Base-by-base conservation (phyloP, 495 filamentous ascomycete species). In the Acidiella bohemica region DNA sequence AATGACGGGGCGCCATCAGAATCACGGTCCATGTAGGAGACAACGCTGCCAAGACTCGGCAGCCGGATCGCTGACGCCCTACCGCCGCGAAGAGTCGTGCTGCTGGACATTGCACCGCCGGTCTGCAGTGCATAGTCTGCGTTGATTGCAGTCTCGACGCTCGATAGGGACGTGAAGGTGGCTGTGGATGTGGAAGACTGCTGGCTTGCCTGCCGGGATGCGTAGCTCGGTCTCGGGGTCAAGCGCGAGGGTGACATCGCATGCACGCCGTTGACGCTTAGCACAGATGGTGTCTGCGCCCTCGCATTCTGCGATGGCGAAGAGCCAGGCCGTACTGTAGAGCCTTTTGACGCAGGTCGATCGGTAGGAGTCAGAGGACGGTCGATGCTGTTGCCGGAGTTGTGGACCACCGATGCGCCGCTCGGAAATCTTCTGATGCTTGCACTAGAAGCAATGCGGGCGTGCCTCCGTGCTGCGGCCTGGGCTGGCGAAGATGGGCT, bases 21-120 rank as follows among this genome's bases (percentile, higher is more conserved):
- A 41, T 76, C 70, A 13, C 78, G 80, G 16, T 87, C 87, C 17
- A 93, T 72, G 1, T 83, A 86, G 12, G 86, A 94, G n/a, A 82
- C 84, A 66, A 95, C 85, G 50, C 87, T 95, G 9, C 90, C 90
- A 38, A 96, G 71, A 55, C 87, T 95, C 24, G 86, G 78, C 9
- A 86, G 76, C 34, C 90, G 67, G 14, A 81, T 79, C 1, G 41
- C 44, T 23, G 50, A 42, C 9, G 60, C 58, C 27, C 64, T 55
- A 48, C 56, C 64, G 29, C 67, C 66, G 17, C 32, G 41, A 21
- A 24, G 66, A 34, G 68, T 65, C n/a, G 66, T 73, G 25, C 61
- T 59, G 7, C 66, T 60, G 9, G 85, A 78, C 4, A 68, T 67
- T 10, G 84, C 80, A 9, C 85, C 85, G 23, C 83, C 85, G 3